These are phyloP conservation scores for Babesia bovis DNA, from an alignment of 169 alveolate genomes.

Conservation along the genomic window DNA sequence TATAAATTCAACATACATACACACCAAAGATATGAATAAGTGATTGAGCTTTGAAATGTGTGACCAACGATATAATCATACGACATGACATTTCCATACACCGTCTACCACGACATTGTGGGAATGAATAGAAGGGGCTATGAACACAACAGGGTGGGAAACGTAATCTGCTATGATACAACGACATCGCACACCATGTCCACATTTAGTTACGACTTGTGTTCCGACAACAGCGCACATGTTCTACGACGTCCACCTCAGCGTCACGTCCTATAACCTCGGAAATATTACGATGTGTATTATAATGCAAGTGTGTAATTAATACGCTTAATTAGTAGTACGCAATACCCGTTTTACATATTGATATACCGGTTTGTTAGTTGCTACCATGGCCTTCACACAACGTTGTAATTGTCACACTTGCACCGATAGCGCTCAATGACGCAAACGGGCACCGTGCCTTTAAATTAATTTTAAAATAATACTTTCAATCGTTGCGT, in stretches of 20 bases:
- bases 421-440: constrained; percentile 4
- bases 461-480: not conserved
- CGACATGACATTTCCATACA: not conserved
- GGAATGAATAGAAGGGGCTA: not conserved
- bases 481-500: not conserved
- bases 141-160: not conserved
- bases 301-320: not conserved
- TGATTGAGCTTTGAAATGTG: not conserved
- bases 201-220: not conserved
- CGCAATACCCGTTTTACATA: no score
- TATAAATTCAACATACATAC: not conserved
- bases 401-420: not conserved
- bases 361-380: not conserved
- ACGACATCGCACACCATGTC: not conserved
- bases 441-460: not conserved
- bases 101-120: constrained; percentile 9
- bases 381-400: not conserved
- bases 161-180: not conserved
- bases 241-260: not conserved
- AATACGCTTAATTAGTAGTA: not conserved
- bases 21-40: not conserved
- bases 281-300: not conserved
- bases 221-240: constrained; percentile 2
- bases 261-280: not conserved
- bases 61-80: not conserved